Evolutionary conservation across 108 stramenopile genomes (phyloP), one percentile per base, ranked within the genome.

Genomic region (Schizochytrium sp.): DNA sequence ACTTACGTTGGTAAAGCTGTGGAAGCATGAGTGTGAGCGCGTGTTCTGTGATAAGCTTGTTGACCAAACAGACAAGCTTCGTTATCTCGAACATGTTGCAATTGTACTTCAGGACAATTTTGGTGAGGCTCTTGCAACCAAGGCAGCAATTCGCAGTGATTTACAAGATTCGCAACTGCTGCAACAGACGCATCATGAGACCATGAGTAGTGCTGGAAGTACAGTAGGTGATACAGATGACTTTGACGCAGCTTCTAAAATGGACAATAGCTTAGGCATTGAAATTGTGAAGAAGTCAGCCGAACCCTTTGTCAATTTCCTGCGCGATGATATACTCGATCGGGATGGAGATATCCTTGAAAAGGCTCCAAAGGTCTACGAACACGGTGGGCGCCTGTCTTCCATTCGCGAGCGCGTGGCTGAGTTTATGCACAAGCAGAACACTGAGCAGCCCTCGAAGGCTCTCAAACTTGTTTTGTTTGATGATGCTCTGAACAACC

Each of bases 31-130:
- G 93, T 96, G 96, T 61, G 93, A 94, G 87, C 96, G 97, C 15
- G 97, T 97, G 17, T 97, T 97, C 91, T 89, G 92, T 46, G 97
- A 97, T 91, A 96, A 96, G 91, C 95, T 97, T 45, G 94, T 96
- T 13, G 95, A 94, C 5, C 91, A 94, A 47, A 94, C 94, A 88
- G 97, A 97, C 91, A 97, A 97, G 93, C 47, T 83, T 12, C 47
- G 76, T 10, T 83, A 83, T 28, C 53, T 83, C 10, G 76, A 83
- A 7, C 76, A 83, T 28, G 76, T 53, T 5, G 76, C 76, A 1
- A 49, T 83, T 38, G 76, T 83, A n/a, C 3, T 83, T n/a, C 76
- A 83, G 53, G 94, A 93, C 15, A 93, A 58, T 56, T 96, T 95
- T 88, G 92, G 89, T 38, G 88, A 93, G 10, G 93, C 91, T 44